Evolutionary conservation across 1,284 basidiomycete species (phyloP).

Genomic region (Cryptococcus sp.): DNA sequence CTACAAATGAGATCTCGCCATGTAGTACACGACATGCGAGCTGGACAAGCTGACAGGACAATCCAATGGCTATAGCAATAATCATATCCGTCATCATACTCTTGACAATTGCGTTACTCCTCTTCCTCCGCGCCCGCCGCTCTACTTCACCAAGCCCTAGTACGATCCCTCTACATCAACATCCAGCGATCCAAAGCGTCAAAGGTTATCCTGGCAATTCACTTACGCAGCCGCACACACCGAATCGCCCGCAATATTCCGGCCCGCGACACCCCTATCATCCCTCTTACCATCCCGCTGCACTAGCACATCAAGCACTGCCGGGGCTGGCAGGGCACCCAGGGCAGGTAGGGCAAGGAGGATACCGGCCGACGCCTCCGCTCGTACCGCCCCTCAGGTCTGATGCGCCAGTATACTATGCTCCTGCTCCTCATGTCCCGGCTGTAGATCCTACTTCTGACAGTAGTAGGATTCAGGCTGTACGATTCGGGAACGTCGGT

Average conservation of each 20-base stretch:
- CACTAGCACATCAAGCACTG: background rate
- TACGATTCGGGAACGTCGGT: constrained; percentile 22
- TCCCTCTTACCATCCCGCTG: background rate
- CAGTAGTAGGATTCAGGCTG: constrained; percentile 3
- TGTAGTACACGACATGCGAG: too few relatives aligned
- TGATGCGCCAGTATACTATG: constrained; percentile 2
- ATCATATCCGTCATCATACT: constrained; percentile 12
- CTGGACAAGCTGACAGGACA: background rate
- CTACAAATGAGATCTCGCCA: background rate
- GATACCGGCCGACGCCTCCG: background rate
- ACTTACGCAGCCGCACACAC: background rate
- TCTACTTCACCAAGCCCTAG: background rate
- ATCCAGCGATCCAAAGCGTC: background rate
- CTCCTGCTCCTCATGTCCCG: constrained; percentile 1
- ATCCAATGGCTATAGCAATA: background rate
- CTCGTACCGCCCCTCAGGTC: background rate
- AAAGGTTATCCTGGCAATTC: background rate
- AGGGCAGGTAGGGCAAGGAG: background rate
- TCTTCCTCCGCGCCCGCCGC: constrained; percentile 7
- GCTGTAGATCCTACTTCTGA: background rate
- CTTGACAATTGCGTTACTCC: constrained; percentile 6
- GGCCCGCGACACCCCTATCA: constrained; percentile 1
- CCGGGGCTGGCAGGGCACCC: background rate
- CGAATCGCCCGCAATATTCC: constrained; percentile 13
- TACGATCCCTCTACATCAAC: background rate